Conservation (phyloP, 768 basidiomycete species). For the Lactarius trivialis region DNA sequence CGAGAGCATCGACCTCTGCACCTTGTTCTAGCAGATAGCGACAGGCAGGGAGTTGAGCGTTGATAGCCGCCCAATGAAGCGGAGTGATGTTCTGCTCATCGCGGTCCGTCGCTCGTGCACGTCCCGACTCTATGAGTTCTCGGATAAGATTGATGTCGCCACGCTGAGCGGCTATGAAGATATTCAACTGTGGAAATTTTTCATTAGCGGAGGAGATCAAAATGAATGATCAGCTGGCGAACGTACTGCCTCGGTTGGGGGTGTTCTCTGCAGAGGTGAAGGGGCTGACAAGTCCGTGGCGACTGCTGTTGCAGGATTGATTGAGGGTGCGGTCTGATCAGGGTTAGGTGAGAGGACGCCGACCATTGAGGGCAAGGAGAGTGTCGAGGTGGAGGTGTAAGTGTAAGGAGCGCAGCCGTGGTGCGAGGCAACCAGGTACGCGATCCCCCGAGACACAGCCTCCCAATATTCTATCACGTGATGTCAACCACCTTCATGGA, state of each 20-base stretch:
- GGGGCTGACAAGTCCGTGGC: slow-evolving; percentile 40
- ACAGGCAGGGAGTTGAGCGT: slow-evolving; percentile 87
- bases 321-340: slow-evolving; percentile 42
- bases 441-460: not conserved
- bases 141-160: slow-evolving; percentile 68
- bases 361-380: slow-evolving; percentile 8
- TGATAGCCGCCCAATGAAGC: slow-evolving; percentile 97
- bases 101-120: slow-evolving; percentile 65
- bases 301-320: slow-evolving; percentile 34
- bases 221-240: not conserved
- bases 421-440: not conserved
- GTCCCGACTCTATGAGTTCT: slow-evolving; percentile 62
- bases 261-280: not conserved
- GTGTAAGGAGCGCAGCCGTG: not conserved
- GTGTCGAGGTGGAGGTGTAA: not conserved
- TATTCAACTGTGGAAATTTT: slow-evolving; percentile 39
- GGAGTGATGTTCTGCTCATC: slow-evolving; percentile 92
- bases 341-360: slow-evolving; percentile 41
- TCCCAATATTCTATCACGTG: not conserved
- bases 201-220: not conserved
- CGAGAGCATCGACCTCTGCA: slow-evolving; percentile 89
- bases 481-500: not conserved
- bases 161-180: slow-evolving; percentile 83
- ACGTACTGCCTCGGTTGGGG: slow-evolving; percentile 8
- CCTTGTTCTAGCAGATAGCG: slow-evolving; percentile 85